These are phyloP conservation scores for Psilocybe azurescens DNA, from an alignment of 768 basidiomycete species.

Conservation along the genomic window DNA sequence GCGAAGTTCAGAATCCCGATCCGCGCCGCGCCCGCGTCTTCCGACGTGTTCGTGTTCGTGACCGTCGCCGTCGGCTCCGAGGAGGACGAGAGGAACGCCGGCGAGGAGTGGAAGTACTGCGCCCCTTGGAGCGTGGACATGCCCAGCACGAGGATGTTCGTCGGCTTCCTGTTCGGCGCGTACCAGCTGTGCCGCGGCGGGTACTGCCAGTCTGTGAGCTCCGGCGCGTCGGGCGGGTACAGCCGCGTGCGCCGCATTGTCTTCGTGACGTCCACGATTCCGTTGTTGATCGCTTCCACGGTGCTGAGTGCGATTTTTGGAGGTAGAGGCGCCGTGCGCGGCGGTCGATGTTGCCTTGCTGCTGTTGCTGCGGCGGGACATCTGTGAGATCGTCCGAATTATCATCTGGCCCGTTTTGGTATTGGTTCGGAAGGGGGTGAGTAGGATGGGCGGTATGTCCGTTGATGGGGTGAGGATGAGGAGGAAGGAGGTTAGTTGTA, in stretches of 20 bases:
- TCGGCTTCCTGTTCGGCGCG: conserved; percentile 4
- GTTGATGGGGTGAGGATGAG: neutral
- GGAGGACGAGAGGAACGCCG: conserved; percentile 9
- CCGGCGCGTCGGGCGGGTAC: conserved; percentile 55
- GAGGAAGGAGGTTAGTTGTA: neutral
- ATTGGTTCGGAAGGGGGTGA: neutral
- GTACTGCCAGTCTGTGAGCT: conserved; percentile 39
- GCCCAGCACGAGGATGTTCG: conserved; percentile 52
- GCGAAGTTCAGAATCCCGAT: conserved; percentile 78
- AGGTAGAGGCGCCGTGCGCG: conserved; percentile 16
- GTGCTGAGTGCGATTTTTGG: conserved; percentile 21
- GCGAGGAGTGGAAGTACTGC: conserved; percentile 35
- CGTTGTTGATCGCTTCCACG: conserved; percentile 25
- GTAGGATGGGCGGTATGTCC: neutral
- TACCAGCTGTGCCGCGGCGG: conserved; percentile 9
- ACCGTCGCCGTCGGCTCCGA: conserved; percentile 17
- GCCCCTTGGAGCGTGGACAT: conserved; percentile 67
- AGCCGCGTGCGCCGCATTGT: conserved; percentile 52
- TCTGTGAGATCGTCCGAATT: neutral
- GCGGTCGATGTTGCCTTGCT: neutral
- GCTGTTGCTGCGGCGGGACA: neutral
- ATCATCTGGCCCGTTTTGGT: neutral
- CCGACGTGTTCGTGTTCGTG: neutral
- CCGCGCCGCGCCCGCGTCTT: neutral
- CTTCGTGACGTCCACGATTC: conserved; percentile 21